Conservation (phyloP, 2,329 filamentous ascomycete genomes). For the Ophiostoma triangulosporum region DNA sequence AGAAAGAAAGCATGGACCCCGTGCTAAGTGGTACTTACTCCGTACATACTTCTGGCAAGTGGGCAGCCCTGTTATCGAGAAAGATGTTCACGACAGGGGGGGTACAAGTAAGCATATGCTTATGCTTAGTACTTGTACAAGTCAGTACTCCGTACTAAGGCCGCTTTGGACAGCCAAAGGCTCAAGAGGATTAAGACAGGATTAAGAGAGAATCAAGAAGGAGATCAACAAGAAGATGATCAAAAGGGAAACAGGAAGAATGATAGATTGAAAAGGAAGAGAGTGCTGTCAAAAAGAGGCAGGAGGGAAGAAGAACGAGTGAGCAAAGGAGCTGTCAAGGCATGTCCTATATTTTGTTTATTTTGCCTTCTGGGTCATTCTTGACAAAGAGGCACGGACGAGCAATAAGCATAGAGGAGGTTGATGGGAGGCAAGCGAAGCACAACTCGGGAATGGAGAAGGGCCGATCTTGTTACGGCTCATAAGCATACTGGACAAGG, state of each 20-base stretch:
- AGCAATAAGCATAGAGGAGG: background rate
- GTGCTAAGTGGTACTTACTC: background rate
- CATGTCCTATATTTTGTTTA: background rate
- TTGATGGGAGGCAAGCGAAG: background rate
- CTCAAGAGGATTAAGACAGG: background rate
- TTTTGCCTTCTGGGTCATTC: background rate
- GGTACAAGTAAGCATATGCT: too few relatives aligned
- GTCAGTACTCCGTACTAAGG: background rate
- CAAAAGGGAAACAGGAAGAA: background rate
- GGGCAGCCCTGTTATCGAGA: conserved; percentile 5
- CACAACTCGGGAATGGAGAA: background rate
- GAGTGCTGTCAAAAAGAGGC: background rate
- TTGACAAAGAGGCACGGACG: background rate
- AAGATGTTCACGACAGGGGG: background rate
- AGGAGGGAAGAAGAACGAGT: background rate
- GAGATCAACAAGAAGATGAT: background rate
- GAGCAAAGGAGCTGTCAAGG: background rate
- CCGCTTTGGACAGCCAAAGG: background rate
- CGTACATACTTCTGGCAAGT: too few relatives aligned
- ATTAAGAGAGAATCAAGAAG: background rate
- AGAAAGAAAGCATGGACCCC: background rate
- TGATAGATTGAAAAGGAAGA: background rate
- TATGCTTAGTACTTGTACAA: too few relatives aligned
- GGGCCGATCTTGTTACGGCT: conserved; percentile 2
- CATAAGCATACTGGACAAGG: background rate